phyloP scores from a whole-genome alignment of 2,329 filamentous ascomycete genomes.

The Pyricularia pennisetigena region DNA sequence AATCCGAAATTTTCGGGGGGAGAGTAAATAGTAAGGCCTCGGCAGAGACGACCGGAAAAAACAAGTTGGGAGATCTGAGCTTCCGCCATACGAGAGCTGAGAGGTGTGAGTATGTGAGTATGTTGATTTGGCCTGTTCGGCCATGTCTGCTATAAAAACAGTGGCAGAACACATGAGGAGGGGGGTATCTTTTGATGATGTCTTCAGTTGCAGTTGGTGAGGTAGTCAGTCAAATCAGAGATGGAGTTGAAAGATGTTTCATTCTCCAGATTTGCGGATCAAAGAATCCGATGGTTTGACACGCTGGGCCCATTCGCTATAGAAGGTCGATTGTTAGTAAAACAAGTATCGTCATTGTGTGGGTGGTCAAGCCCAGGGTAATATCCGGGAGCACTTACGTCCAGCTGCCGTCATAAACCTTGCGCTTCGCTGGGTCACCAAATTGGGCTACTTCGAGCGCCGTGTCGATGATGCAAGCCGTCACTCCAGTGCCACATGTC shows the following conservation, averaged over 20 bases:
- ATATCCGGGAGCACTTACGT: constrained; percentile 55
- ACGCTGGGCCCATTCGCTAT: constrained; percentile 5
- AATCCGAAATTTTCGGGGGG: background rate
- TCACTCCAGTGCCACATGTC: constrained; percentile 90
- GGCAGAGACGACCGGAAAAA: background rate
- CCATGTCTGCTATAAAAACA: background rate
- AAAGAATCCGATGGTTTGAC: constrained; percentile 5
- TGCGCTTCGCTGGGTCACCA: constrained; percentile 55
- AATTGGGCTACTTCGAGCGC: constrained; percentile 72
- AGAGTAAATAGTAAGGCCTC: background rate
- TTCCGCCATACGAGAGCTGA: background rate
- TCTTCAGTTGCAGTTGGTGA: background rate
- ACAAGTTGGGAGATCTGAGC: background rate
- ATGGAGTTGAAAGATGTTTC: background rate
- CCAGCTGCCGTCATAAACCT: constrained; percentile 95
- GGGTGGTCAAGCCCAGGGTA: constrained; percentile 3
- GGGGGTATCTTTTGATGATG: background rate
- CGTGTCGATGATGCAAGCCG: constrained; percentile 81
- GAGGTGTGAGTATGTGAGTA: background rate
- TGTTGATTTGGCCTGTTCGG: background rate
- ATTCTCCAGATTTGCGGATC: constrained; percentile 3
- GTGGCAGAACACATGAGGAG: background rate
- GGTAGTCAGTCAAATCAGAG: background rate
- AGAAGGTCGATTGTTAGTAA: constrained; percentile 3
- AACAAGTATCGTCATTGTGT: background rate